Evolutionary conservation across 441 rosid species (phyloP), one percentile per base, ranked within the genome.

Genomic region (Croton laevigatus): DNA sequence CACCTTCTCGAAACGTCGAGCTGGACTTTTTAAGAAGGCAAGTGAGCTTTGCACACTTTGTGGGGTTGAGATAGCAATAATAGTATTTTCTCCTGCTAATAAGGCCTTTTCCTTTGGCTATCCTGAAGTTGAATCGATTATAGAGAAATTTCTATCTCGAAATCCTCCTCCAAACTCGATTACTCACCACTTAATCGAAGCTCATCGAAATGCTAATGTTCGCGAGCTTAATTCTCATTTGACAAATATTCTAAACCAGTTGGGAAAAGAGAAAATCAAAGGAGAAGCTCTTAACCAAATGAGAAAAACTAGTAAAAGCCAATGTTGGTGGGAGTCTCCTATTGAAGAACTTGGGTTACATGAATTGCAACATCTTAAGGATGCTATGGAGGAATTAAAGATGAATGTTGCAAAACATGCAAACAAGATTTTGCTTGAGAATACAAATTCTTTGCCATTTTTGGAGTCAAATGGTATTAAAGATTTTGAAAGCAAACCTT

Each of bases 11-110:
- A 86, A 86, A 52, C 82, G 90, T 11, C 78, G 81, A 0, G 59
- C 85, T 0, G 87, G 88, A 0, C 81, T 82, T 7, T 81, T 87
- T 72, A 84, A 84, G 76, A 87, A 87, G 27, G 88, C 88, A 0
- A 83, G 86, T 55, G 88, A 84, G 53, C 83, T 82, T 3, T 80
- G 83, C 80, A 81, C 86, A 3, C 81, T 87, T 3, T 83, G 86
- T 12, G 87, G 86, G 6, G 81, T 75, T 9, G 86, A 83, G 4
- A 74, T 85, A 62, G 85, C 77, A 0, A 63, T 85, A 34, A 36
- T 83, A 3, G 85, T 83, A 27, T 83, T 81, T 57, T 85, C 87
- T 23, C 84, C 84, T 0, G 83, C 78, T 22, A 52, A 69, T 1
- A 87, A 81, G 68, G 72, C 73, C 9, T 87, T 82, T 64, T 81